Conservation (phyloP, 2,329 filamentous ascomycete species). For the Aspergillus proliferans region DNA sequence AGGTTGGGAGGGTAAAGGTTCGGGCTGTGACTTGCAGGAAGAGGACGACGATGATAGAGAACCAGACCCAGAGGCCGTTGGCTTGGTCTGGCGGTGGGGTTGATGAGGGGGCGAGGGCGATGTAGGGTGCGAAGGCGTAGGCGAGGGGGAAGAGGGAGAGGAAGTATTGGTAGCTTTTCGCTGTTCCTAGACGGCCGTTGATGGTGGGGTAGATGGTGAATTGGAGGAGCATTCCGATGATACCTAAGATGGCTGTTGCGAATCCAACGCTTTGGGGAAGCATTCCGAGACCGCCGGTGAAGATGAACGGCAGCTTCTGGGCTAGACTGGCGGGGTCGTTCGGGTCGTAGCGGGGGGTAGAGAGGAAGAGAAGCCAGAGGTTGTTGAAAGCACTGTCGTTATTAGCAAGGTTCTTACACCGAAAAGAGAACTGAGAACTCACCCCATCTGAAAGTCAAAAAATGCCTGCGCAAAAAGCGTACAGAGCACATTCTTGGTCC, state of each 20-base stretch:
- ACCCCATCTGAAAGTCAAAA: conserved; percentile 64
- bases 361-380: conserved; percentile 71
- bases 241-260: conserved; percentile 67
- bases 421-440: conserved; percentile 1
- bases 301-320: conserved; percentile 48
- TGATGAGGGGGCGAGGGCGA: conserved; percentile 60
- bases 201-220: conserved; percentile 64
- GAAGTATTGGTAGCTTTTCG: conserved; percentile 61
- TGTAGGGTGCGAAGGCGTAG: conserved; percentile 66
- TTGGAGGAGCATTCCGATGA: conserved; percentile 66
- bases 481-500: conserved; percentile 51
- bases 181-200: conserved; percentile 60
- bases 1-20: conserved; percentile 60
- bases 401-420: neutral
- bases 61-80: conserved; percentile 52
- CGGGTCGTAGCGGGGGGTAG: conserved; percentile 55
- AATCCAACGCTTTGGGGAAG: conserved; percentile 63
- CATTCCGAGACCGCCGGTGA: conserved; percentile 67
- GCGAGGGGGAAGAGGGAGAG: conserved; percentile 65
- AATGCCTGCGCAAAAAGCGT: conserved; percentile 60
- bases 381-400: conserved; percentile 61
- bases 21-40: conserved; percentile 65
- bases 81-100: conserved; percentile 36
- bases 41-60: conserved; percentile 58
- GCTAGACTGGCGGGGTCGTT: conserved; percentile 37